Conservation (phyloP, 2,329 filamentous ascomycete genomes). For the Rhynchosporium graminicola region DNA sequence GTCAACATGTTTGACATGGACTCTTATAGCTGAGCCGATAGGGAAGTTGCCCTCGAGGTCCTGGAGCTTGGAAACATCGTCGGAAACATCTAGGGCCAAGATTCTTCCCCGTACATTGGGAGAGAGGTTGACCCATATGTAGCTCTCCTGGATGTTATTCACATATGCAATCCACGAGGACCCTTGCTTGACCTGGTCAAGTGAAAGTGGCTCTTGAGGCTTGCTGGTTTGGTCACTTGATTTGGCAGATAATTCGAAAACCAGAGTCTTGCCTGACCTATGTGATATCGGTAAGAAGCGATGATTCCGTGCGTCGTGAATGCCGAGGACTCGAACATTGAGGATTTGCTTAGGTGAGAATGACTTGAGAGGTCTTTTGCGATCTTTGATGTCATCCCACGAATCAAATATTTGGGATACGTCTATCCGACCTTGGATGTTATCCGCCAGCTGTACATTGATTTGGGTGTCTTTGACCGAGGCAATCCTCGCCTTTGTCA, state of each 20-base stretch:
- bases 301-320: constrained; percentile 88
- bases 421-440: constrained; percentile 89
- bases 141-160: constrained; percentile 81
- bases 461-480: constrained; percentile 89
- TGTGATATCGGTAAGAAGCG: constrained; percentile 91
- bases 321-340: constrained; percentile 75
- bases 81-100: constrained; percentile 78
- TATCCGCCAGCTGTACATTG: constrained; percentile 85
- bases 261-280: constrained; percentile 71
- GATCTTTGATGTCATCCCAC: constrained; percentile 83
- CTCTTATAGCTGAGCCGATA: constrained; percentile 82
- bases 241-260: constrained; percentile 87
- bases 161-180: constrained; percentile 79
- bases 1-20: constrained; percentile 76
- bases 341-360: constrained; percentile 74
- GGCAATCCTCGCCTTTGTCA: constrained; percentile 75
- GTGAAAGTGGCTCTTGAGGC: constrained; percentile 63
- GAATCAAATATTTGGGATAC: constrained; percentile 86
- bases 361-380: constrained; percentile 74
- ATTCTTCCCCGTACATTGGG: constrained; percentile 86
- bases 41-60: constrained; percentile 81
- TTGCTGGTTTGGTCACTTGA: constrained; percentile 54
- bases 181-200: constrained; percentile 72
- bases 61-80: constrained; percentile 77
- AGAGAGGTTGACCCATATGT: constrained; percentile 87